Evolutionary conservation across 257 asterid genomes (phyloP).

Genomic region (Ilex asprella): DNA sequence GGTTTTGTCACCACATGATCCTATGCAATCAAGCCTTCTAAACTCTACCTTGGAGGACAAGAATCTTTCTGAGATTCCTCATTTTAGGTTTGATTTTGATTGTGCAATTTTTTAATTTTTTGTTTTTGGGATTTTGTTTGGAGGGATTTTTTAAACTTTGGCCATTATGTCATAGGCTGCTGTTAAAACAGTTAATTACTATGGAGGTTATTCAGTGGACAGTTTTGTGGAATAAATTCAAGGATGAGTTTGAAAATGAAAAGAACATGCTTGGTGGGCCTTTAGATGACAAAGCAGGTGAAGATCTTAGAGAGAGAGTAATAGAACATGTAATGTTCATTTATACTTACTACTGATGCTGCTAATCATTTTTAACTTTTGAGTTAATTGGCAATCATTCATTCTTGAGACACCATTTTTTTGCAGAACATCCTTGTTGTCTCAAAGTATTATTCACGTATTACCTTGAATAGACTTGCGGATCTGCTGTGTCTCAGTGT

Average conservation of each 20-base stretch:
- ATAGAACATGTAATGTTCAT: conserved; percentile 71
- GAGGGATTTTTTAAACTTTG: no score
- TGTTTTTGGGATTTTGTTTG: no score
- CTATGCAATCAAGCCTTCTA: conserved; percentile 97
- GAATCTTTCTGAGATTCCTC: conserved; percentile 87
- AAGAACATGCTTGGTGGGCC: conserved; percentile 83
- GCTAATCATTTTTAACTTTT: neutral
- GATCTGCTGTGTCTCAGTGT: conserved; percentile 69
- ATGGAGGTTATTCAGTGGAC: conserved; percentile 98
- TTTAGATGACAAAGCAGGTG: conserved; percentile 86
- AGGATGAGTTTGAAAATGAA: conserved; percentile 89
- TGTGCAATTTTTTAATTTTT: neutral
- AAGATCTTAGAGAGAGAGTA: conserved; percentile 81
- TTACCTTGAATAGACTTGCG: conserved; percentile 90
- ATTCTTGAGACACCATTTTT: conserved; percentile 2
- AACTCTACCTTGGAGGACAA: conserved; percentile 89
- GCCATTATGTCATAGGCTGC: conserved; percentile 29
- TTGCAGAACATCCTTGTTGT: conserved; percentile 94
- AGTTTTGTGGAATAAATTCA: conserved; percentile 68
- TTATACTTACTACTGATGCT: conserved; percentile 1
- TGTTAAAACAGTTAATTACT: conserved; percentile 78
- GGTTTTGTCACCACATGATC: conserved; percentile 86
- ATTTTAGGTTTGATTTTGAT: conserved; percentile 45
- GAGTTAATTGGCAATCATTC: neutral
- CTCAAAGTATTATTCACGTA: conserved; percentile 83